These are phyloP conservation scores for Ophiostoma montium DNA, from an alignment of 2,329 filamentous ascomycete species.

Conservation along the genomic window DNA sequence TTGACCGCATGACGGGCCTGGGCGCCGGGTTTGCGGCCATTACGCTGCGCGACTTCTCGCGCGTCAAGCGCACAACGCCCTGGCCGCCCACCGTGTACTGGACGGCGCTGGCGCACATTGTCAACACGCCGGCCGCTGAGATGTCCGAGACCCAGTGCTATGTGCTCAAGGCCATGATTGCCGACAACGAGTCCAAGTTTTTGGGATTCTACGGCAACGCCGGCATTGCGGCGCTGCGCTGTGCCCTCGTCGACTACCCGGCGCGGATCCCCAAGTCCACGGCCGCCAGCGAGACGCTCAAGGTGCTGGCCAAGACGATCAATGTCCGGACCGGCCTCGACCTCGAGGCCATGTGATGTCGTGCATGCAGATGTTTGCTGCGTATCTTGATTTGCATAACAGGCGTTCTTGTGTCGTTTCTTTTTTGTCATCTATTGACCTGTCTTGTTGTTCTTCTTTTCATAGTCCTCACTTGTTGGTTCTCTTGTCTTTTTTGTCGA, in stretches of 20 bases:
- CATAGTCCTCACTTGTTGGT: background rate
- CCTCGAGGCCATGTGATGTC: conserved; percentile 17
- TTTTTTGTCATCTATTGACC: background rate
- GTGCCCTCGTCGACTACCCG: conserved; percentile 64
- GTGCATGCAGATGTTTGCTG: too few species aligned
- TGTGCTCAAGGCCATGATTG: conserved; percentile 57
- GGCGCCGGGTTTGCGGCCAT: conserved; percentile 75
- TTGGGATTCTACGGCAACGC: conserved; percentile 68
- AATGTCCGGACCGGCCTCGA: conserved; percentile 34
- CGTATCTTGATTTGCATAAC: too few species aligned
- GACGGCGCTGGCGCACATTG: conserved; percentile 59
- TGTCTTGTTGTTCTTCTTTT: background rate
- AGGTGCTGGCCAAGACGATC: conserved; percentile 39
- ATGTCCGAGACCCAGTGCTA: conserved; percentile 61
- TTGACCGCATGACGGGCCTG: conserved; percentile 70
- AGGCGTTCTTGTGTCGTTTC: background rate
- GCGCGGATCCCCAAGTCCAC: conserved; percentile 32
- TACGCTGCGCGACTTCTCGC: conserved; percentile 68
- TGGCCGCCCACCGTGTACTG: conserved; percentile 75
- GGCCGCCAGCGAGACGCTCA: conserved; percentile 35
- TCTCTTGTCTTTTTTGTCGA: background rate
- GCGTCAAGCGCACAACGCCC: conserved; percentile 52
- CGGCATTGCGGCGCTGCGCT: conserved; percentile 54
- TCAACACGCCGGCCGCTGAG: conserved; percentile 56
- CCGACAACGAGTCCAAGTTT: conserved; percentile 61